A percentile compares a stretch with the other conserved stretches of the same genome.
phyloP scores from a whole-genome alignment of 2,329 filamentous ascomycete species.

The Didymella segeticola region DNA sequence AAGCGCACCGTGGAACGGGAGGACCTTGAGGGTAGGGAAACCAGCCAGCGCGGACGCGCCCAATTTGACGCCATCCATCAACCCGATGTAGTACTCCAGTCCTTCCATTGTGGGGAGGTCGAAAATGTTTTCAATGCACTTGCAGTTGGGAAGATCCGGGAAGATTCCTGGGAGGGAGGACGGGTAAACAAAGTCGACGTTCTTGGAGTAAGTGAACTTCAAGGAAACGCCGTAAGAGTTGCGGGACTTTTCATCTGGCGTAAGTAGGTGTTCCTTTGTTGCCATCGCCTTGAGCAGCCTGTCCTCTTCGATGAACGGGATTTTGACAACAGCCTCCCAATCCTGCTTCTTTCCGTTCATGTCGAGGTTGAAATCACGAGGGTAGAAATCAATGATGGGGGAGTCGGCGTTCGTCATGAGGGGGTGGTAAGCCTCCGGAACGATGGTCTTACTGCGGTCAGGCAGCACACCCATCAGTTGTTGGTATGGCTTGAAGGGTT shows the following conservation, averaged over 20 bases:
- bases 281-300: conserved; percentile 85
- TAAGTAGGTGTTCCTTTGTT: conserved; percentile 79
- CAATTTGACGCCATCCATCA: conserved; percentile 83
- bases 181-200: conserved; percentile 81
- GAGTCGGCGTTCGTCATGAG: conserved; percentile 91
- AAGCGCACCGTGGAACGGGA: conserved; percentile 81
- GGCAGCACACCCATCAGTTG: conserved; percentile 98
- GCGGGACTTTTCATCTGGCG: conserved; percentile 76
- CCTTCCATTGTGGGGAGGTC: conserved; percentile 93
- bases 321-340: conserved; percentile 99
- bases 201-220: conserved; percentile 86
- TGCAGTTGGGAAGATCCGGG: conserved; percentile 84
- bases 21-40: conserved; percentile 86
- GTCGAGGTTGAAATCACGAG: conserved; percentile 93
- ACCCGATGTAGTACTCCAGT: conserved; percentile 80
- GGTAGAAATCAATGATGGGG: conserved; percentile 97
- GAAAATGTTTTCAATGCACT: conserved; percentile 94
- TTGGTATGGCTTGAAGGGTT: conserved; percentile 93
- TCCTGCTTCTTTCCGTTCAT: conserved; percentile 99
- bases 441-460: conserved; percentile 96
- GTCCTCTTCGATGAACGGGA: conserved; percentile 96
- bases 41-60: conserved; percentile 86
- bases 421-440: conserved; percentile 83
- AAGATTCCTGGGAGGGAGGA: conserved; percentile 90
- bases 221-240: conserved; percentile 92